Evolutionary conservation across 1,284 basidiomycete species (phyloP), one percentile per base, ranked within the genome.

Genomic region (Neolentinus lepideus): DNA sequence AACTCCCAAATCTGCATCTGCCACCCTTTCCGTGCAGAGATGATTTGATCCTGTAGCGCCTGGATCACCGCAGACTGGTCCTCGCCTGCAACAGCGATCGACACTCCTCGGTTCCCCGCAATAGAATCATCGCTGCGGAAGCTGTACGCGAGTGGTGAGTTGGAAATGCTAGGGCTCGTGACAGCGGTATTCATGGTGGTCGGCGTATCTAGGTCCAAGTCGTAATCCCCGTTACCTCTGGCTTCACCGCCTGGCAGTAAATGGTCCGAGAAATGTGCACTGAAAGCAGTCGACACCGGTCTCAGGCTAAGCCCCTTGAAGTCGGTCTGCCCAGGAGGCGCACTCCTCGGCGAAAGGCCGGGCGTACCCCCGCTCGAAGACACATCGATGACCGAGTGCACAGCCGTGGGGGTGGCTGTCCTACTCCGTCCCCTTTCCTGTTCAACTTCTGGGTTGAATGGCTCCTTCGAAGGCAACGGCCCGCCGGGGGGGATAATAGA

Each of bases 211-310:
- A 69, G 63, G 56, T 80, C 81, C 10, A 66, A 59, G 46, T 76
- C 73, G n/a, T 67, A 64, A 4, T 50, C 47, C 14, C 47, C 14
- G n/a, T 25, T 71, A 25, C 56, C 53, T 10, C 59, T 55, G 19
- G 61, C 56, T 2, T 62, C 51, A 48, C 63, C 59, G 29, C 71
- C 71, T 2, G 67, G 59, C 24, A 79, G 67, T 26, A 89, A 76
- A 54, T 87, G 80, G 36, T 85, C 82, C 14, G 77, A 71, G 59
- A 92, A 88, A 36, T 87, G 81, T 8, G 80, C 71, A 60, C 85
- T 84, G 67, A 92, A 91, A 29, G 85, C 75, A 9, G 85, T 82
- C 12, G 89, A 92, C 21, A 92, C 75, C 0, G 90, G 90, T 19
- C 90, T 79, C 51, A 92, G 70, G 63, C 80, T 84, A 38, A 92